phyloP scores from a whole-genome alignment of 2,329 filamentous ascomycete genomes.

The Scedosporium apiospermum region DNA sequence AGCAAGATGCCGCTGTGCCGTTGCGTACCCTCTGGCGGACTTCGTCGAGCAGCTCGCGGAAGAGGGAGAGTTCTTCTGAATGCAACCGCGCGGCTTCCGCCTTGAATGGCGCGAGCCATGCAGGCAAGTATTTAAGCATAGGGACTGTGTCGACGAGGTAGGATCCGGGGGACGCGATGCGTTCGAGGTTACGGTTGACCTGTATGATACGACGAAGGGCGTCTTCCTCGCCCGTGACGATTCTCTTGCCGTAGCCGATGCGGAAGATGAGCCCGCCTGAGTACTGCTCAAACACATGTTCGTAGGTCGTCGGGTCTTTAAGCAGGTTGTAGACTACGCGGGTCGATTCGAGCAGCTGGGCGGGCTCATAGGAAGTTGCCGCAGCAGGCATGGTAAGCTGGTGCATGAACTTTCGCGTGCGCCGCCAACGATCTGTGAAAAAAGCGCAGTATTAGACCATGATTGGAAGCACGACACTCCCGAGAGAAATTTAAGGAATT shows the following conservation, averaged over 20 bases:
- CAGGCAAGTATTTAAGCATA: neutral
- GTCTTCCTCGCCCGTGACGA: neutral
- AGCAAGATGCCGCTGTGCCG: neutral
- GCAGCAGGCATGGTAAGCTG: neutral
- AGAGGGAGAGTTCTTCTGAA: neutral
- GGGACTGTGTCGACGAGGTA: neutral
- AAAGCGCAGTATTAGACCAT: too few species aligned
- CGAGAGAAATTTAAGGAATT: too few species aligned
- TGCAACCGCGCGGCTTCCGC: neutral
- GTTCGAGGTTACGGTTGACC: neutral
- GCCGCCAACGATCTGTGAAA: neutral
- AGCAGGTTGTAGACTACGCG: neutral
- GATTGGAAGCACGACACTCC: too few species aligned
- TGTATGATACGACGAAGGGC: neutral
- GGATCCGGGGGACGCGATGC: neutral
- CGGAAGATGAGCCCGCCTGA: neutral
- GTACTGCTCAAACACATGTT: neutral
- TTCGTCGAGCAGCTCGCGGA: neutral
- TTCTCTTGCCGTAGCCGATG: neutral
- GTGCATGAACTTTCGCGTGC: neutral
- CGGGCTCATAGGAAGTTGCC: neutral
- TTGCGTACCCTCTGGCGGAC: neutral
- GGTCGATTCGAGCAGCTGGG: neutral
- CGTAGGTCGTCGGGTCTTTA: neutral
- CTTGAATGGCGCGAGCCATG: neutral